phyloP scores from a whole-genome alignment of 116 monocot species.

The Papilionanthe hybrid region DNA sequence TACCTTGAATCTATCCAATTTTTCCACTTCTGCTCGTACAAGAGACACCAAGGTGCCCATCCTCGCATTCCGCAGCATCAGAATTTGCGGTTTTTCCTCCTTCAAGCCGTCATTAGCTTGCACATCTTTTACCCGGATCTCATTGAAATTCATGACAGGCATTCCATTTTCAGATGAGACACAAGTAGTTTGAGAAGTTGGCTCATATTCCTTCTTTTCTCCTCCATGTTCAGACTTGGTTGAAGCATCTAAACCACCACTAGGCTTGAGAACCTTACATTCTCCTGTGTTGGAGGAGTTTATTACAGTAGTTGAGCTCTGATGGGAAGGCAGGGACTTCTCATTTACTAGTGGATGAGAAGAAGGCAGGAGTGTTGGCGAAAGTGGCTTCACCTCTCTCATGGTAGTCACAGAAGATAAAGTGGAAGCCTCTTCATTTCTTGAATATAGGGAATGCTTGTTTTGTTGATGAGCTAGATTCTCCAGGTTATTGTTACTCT shows the following conservation, averaged over 20 bases:
- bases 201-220: not conserved
- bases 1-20: constrained; percentile 14
- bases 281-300: constrained; percentile 18
- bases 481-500: not conserved
- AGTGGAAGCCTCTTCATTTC: not conserved
- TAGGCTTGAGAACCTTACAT: constrained; percentile 13
- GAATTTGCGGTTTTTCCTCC: not conserved
- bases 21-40: constrained; percentile 28
- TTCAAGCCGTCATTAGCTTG: constrained; percentile 3
- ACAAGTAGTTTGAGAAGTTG: not conserved
- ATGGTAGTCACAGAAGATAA: not conserved
- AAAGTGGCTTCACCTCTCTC: constrained; percentile 6
- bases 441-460: not conserved
- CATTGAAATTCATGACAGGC: not conserved
- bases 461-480: not conserved
- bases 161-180: constrained; percentile 11
- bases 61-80: constrained; percentile 12
- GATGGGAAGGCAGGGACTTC: not conserved
- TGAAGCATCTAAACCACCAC: constrained; percentile 24
- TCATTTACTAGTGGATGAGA: constrained; percentile 3
- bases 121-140: too few relatives aligned
- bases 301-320: not conserved
- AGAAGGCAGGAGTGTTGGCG: not conserved
- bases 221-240: constrained; percentile 21
- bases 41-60: constrained; percentile 33